phyloP scores from a whole-genome alignment of 2,329 filamentous ascomycete species.

The Epichloe festucae region DNA sequence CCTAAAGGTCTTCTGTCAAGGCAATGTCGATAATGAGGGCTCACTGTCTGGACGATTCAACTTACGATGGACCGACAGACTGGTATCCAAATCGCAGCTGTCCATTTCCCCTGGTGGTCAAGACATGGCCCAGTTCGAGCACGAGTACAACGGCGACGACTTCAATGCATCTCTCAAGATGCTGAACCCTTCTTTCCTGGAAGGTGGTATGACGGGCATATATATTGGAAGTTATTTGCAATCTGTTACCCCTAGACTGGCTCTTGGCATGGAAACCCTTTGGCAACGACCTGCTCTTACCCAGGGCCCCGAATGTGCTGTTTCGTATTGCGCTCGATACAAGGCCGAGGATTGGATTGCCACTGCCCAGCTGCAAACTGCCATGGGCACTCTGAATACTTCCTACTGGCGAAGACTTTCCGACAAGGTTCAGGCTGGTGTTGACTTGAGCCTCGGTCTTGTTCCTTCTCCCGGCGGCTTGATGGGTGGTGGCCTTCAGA shows the following conservation, averaged over 20 bases:
- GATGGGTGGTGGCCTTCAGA: conserved; percentile 64
- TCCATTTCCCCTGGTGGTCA: conserved; percentile 69
- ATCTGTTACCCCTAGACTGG: conserved; percentile 73
- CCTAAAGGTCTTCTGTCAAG: conserved; percentile 83
- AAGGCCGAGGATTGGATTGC: conserved; percentile 87
- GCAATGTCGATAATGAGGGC: conserved; percentile 86
- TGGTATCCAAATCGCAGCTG: conserved; percentile 78
- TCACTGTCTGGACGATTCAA: conserved; percentile 82
- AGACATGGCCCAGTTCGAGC: conserved; percentile 86
- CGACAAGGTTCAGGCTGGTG: conserved; percentile 91
- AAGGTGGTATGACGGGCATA: conserved; percentile 88
- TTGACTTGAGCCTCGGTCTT: conserved; percentile 84
- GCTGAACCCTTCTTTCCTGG: conserved; percentile 86
- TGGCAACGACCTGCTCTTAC: conserved; percentile 81
- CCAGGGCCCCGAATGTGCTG: conserved; percentile 76
- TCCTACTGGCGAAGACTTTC: conserved; percentile 91
- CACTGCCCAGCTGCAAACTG: conserved; percentile 69
- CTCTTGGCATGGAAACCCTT: conserved; percentile 81
- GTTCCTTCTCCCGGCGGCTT: conserved; percentile 50
- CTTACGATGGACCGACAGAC: conserved; percentile 68
- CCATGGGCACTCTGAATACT: conserved; percentile 75
- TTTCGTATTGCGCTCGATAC: conserved; percentile 87
- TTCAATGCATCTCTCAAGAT: conserved; percentile 90
- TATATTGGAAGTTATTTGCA: conserved; percentile 94
- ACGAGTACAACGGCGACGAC: conserved; percentile 87